Evolutionary conservation across 257 asterid genomes (phyloP), one percentile per base, ranked within the genome.

Genomic region (Scutellaria minor): DNA sequence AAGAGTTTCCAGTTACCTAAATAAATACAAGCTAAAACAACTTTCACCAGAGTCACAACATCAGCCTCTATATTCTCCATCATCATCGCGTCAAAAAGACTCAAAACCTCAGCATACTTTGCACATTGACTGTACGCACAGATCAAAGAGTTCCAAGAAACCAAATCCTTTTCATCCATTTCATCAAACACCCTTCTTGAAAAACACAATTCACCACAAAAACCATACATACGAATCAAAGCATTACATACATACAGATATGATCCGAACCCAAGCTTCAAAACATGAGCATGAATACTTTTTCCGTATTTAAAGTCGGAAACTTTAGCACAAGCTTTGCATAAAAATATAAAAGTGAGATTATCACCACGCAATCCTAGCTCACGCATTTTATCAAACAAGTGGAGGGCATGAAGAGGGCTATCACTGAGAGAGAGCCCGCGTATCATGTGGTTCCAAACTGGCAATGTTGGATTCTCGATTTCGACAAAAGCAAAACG

Each of bases 111-210:
- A 15, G 22, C 67, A 47, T 84, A 81, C 59, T 70, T 66, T 7
- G 46, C 78, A 45, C 80, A 76, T 41, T 78, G 83, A 73, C 83
- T 75, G 76, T 75, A 84, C 6, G 79, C 83, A 62, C 89, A 82
- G 41, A 82, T 77, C 79, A 85, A 48, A 8, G 89, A 82, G 72
- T 82, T 85, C 89, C 89, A 85, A 44, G 85, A 80, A 62, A 82
- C 89, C 82, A 82, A 63, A 31, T 85, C 89, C 64, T 35, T 75
- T 6, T 78, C 87, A 54, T 9, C 51, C 89, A 82, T 82, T 75
- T 77, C 85, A 67, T 85, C 87, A 42, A 82, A 85, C 70, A 78
- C 75, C 42, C 56, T 82, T 27, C 84, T 62, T 6, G 87, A 66
- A 64, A 13, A 81, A 40, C 66, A 59, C 70, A 76, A 69, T 18